These are phyloP conservation scores for Globisporangium paroecandrum DNA, from an alignment of 352 stramenopile species.

Conservation along the genomic window DNA sequence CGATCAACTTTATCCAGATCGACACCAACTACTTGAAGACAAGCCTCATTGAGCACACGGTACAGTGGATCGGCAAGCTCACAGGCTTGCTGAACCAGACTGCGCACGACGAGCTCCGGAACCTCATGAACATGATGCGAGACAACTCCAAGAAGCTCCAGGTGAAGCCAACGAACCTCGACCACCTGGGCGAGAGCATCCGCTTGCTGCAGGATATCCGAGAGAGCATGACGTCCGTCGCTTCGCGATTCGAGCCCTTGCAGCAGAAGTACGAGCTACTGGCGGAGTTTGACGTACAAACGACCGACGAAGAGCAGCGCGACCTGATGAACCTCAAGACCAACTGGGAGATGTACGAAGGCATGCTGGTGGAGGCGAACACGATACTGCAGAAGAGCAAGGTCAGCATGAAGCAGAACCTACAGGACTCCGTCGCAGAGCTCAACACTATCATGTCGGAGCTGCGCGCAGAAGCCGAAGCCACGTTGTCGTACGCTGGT, in stretches of 20 bases:
- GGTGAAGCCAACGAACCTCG: constrained; percentile 82
- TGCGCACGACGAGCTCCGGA: constrained; percentile 81
- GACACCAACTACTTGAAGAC: constrained; percentile 92
- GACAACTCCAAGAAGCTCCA: constrained; percentile 84
- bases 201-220: constrained; percentile 88
- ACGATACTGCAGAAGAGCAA: constrained; percentile 92
- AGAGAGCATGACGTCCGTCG: constrained; percentile 61
- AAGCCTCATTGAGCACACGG: constrained; percentile 88
- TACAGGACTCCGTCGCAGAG: constrained; percentile 89
- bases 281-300: constrained; percentile 86
- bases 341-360: constrained; percentile 85
- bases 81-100: constrained; percentile 91
- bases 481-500: constrained; percentile 69
- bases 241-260: constrained; percentile 78
- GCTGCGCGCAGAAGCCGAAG: constrained; percentile 65
- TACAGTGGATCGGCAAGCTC: constrained; percentile 93
- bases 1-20: constrained; percentile 95
- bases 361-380: constrained; percentile 82
- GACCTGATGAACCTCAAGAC: constrained; percentile 64
- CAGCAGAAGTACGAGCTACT: constrained; percentile 87
- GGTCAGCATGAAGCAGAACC: constrained; percentile 93
- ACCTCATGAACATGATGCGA: constrained; percentile 88
- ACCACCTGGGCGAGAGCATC: constrained; percentile 91
- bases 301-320: constrained; percentile 81
- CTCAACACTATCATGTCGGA: constrained; percentile 86